Conservation (phyloP, 164 flowering plant species). For the Tetracentron sinense region DNA sequence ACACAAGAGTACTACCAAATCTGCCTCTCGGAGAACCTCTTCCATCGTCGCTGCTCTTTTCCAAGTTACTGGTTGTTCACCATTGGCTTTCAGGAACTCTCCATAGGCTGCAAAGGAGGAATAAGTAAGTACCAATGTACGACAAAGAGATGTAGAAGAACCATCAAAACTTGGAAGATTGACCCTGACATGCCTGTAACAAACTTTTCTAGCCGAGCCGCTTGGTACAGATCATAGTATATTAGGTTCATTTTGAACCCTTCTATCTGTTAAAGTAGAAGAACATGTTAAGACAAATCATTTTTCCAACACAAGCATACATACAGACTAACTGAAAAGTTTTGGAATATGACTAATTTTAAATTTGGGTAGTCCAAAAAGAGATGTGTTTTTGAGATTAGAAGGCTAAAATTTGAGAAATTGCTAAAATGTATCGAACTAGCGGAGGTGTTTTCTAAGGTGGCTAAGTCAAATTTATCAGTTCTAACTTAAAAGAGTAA, state of each 20-base stretch:
- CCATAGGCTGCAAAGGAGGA: slow-evolving; percentile 59
- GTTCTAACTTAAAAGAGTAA: background rate
- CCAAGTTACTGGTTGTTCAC: slow-evolving; percentile 89
- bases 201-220: slow-evolving; percentile 94
- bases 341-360: no score
- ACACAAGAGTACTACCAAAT: slow-evolving; percentile 52
- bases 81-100: slow-evolving; percentile 81
- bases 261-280: slow-evolving; percentile 55
- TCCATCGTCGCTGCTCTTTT: slow-evolving; percentile 80
- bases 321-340: no score
- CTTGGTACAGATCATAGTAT: slow-evolving; percentile 88
- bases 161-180: background rate
- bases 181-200: slow-evolving; percentile 62
- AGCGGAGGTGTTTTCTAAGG: background rate
- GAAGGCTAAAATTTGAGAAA: no score
- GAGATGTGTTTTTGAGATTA: no score
- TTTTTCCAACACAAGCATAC: no score
- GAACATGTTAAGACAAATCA: no score
- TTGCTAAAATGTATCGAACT: no score
- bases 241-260: slow-evolving; percentile 98
- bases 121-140: slow-evolving; percentile 7
- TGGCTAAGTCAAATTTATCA: background rate
- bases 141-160: background rate
- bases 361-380: no score
- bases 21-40: slow-evolving; percentile 84